A percentile compares a stretch with the other conserved stretches of the same genome.
phyloP scores from a whole-genome alignment of 202 grass and related monocot species.

The Zoysia matrella region DNA sequence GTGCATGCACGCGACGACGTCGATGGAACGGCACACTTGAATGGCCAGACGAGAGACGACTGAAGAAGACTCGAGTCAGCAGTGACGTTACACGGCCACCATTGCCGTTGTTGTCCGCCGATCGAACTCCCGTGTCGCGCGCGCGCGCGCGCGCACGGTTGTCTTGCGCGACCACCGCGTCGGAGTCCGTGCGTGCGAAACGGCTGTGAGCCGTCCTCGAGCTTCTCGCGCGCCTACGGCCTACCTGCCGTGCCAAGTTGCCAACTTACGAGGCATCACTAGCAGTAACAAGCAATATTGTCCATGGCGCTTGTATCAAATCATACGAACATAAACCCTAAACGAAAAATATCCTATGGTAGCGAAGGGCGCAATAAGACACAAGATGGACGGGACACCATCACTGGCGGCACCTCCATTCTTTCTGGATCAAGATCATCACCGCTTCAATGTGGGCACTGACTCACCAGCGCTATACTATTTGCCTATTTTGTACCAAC shows the following conservation, averaged over 20 bases:
- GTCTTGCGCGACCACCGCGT: too few relatives aligned
- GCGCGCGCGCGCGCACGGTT: too few relatives aligned
- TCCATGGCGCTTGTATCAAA: not conserved
- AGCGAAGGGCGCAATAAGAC: not conserved
- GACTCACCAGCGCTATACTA: not conserved
- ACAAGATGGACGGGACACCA: not conserved
- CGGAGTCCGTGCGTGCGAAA: too few relatives aligned
- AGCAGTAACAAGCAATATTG: not conserved
- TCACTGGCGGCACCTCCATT: not conserved
- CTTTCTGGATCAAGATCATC: conserved; percentile 15
- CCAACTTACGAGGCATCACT: not conserved
- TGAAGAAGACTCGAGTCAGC: too few relatives aligned
- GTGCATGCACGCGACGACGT: too few relatives aligned
- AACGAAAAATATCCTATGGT: not conserved
- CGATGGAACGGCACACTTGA: too few relatives aligned
- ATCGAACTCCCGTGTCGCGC: too few relatives aligned
- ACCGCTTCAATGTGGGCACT: not conserved
- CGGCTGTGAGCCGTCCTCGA: too few relatives aligned
- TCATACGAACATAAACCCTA: not conserved
- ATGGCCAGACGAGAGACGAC: too few relatives aligned
- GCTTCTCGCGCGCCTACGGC: too few relatives aligned
- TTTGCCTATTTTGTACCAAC: conserved; percentile 34
- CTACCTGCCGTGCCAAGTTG: not conserved
- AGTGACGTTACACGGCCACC: too few relatives aligned
- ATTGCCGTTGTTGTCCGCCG: too few relatives aligned